Evolutionary conservation across 371 early-diverging fungal species (phyloP).

Genomic region (Lichtheimia ramosa): DNA sequence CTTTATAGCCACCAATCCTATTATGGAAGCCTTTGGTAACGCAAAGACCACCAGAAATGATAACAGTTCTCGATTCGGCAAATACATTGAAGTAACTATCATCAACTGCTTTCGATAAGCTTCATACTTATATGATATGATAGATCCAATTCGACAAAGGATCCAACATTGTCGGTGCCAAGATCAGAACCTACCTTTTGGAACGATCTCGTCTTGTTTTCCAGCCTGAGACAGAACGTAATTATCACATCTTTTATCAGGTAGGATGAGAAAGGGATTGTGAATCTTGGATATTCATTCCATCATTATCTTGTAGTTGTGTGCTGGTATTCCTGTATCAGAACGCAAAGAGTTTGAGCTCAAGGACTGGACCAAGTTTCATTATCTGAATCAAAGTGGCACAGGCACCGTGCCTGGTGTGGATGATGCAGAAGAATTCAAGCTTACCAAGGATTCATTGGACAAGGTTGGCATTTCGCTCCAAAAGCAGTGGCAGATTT

Average conservation of each 20-base stretch:
- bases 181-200: slow-evolving; percentile 95
- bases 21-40: slow-evolving; percentile 99
- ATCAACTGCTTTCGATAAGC: not conserved
- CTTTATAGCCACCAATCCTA: slow-evolving; percentile 88
- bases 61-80: slow-evolving; percentile 98
- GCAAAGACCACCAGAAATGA: slow-evolving; percentile 99
- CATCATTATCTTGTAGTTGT: slow-evolving; percentile 56
- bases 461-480: slow-evolving; percentile 84
- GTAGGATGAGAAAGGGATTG: slow-evolving; percentile 18
- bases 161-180: slow-evolving; percentile 90
- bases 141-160: slow-evolving; percentile 78
- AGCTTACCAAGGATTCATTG: slow-evolving; percentile 81
- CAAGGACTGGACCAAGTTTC: slow-evolving; percentile 73
- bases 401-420: slow-evolving; percentile 81
- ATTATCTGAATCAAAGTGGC: slow-evolving; percentile 88
- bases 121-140: not conserved
- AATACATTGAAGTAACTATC: slow-evolving; percentile 87
- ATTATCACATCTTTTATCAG: slow-evolving; percentile 99
- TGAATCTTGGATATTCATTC: not conserved
- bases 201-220: slow-evolving; percentile 97
- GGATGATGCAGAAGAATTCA: slow-evolving; percentile 91
- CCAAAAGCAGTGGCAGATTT: slow-evolving; percentile 88
- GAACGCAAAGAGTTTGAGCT: slow-evolving; percentile 82
- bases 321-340: slow-evolving; percentile 82
- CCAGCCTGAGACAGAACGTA: slow-evolving; percentile 92